Percentiles rank a stretch among this genome's conserved stretches.
Evolutionary conservation across 805 yeast genomes (phyloP).

Genomic region (Wickerhamomyces kurtzmanii): DNA sequence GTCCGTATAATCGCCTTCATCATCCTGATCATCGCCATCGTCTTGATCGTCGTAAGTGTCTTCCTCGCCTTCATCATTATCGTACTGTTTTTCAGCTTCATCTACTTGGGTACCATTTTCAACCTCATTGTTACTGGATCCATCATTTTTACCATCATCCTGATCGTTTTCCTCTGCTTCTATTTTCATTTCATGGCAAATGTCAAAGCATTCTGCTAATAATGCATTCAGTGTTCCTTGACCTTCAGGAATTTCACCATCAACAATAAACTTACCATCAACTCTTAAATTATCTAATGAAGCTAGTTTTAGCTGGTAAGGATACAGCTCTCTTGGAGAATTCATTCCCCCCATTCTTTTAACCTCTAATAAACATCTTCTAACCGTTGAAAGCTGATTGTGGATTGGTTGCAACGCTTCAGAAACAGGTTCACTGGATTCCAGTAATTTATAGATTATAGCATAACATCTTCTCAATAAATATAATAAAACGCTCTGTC

Average conservation of each 20-base stretch:
- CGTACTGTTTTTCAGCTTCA: conserved; percentile 6
- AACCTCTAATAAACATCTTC: conserved; percentile 82
- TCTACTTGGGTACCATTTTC: conserved; percentile 18
- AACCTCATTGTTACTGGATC: conserved; percentile 5
- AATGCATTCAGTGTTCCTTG: conserved; percentile 92
- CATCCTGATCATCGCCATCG: conserved; percentile 15
- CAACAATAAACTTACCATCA: conserved; percentile 89
- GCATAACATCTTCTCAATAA: conserved; percentile 87
- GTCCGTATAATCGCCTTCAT: conserved; percentile 24
- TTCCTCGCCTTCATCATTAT: conserved; percentile 20
- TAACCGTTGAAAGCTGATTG: conserved; percentile 86
- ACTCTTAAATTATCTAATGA: conserved; percentile 76
- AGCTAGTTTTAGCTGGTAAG: conserved; percentile 90
- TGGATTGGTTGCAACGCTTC: conserved; percentile 91
- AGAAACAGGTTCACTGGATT: conserved; percentile 89
- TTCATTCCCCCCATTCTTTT: conserved; percentile 89
- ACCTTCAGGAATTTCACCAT: conserved; percentile 91
- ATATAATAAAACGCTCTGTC: conserved; percentile 59
- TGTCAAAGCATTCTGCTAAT: conserved; percentile 90
- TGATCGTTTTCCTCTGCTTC: conserved; percentile 57
- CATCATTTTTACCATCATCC: conserved; percentile 15
- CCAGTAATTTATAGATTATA: conserved; percentile 77
- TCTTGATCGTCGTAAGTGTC: conserved; percentile 21
- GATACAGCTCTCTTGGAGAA: conserved; percentile 83
- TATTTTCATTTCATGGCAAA: conserved; percentile 80